Evolutionary conservation across 2,329 filamentous ascomycete species (phyloP), one percentile per base, ranked within the genome.

Genomic region (Aspergillus phoenicis): DNA sequence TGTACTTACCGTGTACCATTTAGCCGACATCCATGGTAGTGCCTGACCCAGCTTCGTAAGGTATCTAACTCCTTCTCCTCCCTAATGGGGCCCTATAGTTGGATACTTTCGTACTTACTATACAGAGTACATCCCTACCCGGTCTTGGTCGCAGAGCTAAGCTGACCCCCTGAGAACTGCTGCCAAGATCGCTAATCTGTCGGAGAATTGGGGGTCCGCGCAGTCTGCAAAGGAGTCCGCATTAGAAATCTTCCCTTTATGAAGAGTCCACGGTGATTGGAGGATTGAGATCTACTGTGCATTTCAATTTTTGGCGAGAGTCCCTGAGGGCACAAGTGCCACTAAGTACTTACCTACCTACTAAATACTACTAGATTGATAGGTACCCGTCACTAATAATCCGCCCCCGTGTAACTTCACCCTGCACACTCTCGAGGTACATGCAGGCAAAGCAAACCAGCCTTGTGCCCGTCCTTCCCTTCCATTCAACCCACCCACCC

Each of bases 111-210:
- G 5, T 36, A 15, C 33, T 36, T 36, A 15, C 33, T 36, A 20
- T 20, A 20, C 20, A 20, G 20, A 20, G 28, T 13, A 13, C 33
- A 36, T 36, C 33, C 11, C 33, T 36, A 36, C 33, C 33, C 5
- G 5, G 33, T 36, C 33, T 36, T 36, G 33, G 33, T 36, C 11
- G 33, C 10, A 13, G 33, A 36, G 33, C 33, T 11, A 36, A 36
- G 33, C 33, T 36, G 33, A 36, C 2, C 22, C 45, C 26, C 45
- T 48, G 22, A 48, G 45, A 24, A 17, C 45, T 49, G 22, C 47
- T 30, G 47, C 47, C 47, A 51, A 51, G 47, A 51, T 51, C 47
- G 47, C 47, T 51, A 51, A 51, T 10, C 24, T 17, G 47, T 49
- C 47, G 24, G 47, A 30, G 47, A 49, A 30, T 49, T 49, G 24